Base-by-base conservation (phyloP, 495 filamentous ascomycete species). In the Beverwykella pulmonaria region DNA sequence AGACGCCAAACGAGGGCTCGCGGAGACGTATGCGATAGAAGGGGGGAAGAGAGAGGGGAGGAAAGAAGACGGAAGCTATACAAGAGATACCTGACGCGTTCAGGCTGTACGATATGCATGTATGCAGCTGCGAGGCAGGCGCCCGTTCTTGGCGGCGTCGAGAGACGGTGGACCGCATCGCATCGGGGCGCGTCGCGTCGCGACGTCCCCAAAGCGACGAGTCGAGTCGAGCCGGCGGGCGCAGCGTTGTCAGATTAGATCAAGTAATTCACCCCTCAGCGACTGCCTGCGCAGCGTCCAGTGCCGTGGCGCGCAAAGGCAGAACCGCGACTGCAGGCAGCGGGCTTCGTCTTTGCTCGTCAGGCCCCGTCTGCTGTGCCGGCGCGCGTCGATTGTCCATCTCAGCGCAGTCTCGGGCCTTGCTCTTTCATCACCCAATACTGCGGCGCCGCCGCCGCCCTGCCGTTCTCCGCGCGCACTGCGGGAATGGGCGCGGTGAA, bases 1-100 rank as follows among this genome's bases (percentile, higher is more conserved):
- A 65, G 90, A 96, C 75, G 84, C 86, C 0, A 87, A 88, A 72
- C 82, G 80, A 0, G 81, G 84, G 7, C 76, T 86, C 20, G 86
- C 82, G 17, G 88, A 90, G 73, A 90, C 87, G 1, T 91, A 86
- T 78, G 75, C 76, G 17, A 73, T 75, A 53, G 87, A 86, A 60
- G 84, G 84, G 1, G 75, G 73, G 0, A 80, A 80, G 71, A 75
- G 79, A 30, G 83, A 87, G 68, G 87, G 87, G 25, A 80, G 78
- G 65, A 86, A 88, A 82, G 73, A 78, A 41, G 88, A 89, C 78
- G 86, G 83, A 25, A 87, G 85, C 44, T 83, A 82, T 78, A 83
- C 87, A 36, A 84, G 83, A 65, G 87, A 90, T 79, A 75, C 79
- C 9, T 86, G 67, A 81, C 6, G 32, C n/a, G 47, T 9, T 7